phyloP scores from a whole-genome alignment of 164 flowering plant species.

The Akebia trifoliata region DNA sequence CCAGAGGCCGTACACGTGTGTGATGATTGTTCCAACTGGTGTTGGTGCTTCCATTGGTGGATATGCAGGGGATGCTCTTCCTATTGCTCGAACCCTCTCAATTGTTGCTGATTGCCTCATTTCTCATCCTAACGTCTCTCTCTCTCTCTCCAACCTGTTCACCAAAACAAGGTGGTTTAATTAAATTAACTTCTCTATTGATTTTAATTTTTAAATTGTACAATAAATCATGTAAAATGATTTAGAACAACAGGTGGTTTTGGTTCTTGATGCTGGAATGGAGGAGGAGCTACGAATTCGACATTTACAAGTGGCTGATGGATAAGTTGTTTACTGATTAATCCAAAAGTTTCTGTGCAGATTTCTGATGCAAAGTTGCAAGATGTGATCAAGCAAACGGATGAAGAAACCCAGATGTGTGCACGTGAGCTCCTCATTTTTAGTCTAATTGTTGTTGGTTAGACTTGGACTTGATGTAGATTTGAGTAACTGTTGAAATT shows the following conservation, averaged over 20 bases:
- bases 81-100: slow-evolving; percentile 77
- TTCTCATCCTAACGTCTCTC: slow-evolving; percentile 70
- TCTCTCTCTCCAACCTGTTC: slow-evolving; percentile 55
- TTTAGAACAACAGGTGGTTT: slow-evolving; percentile 84
- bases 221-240: too few relatives aligned
- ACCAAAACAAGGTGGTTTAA: slow-evolving; percentile 56
- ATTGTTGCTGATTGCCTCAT: slow-evolving; percentile 86
- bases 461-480: too few relatives aligned
- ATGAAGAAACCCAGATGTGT: too few relatives aligned
- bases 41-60: slow-evolving; percentile 90
- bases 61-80: slow-evolving; percentile 86
- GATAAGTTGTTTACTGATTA: too few relatives aligned
- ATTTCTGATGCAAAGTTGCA: too few relatives aligned
- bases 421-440: too few relatives aligned
- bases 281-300: slow-evolving; percentile 73
- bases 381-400: too few relatives aligned
- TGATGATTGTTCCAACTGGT: slow-evolving; percentile 87
- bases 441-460: too few relatives aligned
- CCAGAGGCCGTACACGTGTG: slow-evolving; percentile 74
- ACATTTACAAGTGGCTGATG: slow-evolving; percentile 86
- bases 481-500: too few relatives aligned
- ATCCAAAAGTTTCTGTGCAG: too few relatives aligned
- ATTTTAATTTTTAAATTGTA: too few relatives aligned
- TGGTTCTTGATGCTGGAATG: slow-evolving; percentile 85
- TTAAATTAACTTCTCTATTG: too few relatives aligned